Conservation (phyloP, 495 filamentous ascomycete genomes). For the Penicillium simplicissimum region DNA sequence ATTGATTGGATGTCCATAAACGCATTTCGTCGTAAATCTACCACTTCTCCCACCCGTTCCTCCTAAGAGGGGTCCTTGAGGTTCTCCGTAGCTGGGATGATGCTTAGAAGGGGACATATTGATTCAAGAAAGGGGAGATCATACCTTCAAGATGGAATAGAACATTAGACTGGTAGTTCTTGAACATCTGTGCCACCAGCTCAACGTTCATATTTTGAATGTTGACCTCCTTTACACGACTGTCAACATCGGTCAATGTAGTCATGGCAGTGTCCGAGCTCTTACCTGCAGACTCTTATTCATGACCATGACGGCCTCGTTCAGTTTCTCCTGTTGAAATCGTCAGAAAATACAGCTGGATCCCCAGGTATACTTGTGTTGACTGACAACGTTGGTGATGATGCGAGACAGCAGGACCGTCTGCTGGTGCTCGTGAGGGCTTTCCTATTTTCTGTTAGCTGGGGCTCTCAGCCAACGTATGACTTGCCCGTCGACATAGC, state of each 20-base stretch:
- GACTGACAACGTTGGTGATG: conserved; percentile 89
- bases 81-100: conserved; percentile 71
- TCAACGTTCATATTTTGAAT: conserved; percentile 98
- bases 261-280: not conserved
- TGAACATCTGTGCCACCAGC: conserved; percentile 98
- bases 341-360: not conserved
- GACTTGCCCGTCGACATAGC: not conserved
- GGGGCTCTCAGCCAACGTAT: not conserved
- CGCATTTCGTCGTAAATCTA: conserved; percentile 18
- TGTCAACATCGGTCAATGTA: conserved; percentile 1
- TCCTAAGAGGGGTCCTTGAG: conserved; percentile 66
- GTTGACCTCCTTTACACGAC: conserved; percentile 76
- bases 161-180: conserved; percentile 98
- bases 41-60: not conserved
- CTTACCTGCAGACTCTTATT: conserved; percentile 86
- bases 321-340: conserved; percentile 82
- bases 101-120: conserved; percentile 2
- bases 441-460: conserved; percentile 61
- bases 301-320: conserved; percentile 87
- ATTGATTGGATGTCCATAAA: not conserved
- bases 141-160: conserved; percentile 95
- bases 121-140: conserved; percentile 1
- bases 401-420: conserved; percentile 89
- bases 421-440: conserved; percentile 97
- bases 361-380: not conserved